Evolutionary conservation across 2,329 filamentous ascomycete species (phyloP).

Genomic region (Sphaerostilbella broomeana): DNA sequence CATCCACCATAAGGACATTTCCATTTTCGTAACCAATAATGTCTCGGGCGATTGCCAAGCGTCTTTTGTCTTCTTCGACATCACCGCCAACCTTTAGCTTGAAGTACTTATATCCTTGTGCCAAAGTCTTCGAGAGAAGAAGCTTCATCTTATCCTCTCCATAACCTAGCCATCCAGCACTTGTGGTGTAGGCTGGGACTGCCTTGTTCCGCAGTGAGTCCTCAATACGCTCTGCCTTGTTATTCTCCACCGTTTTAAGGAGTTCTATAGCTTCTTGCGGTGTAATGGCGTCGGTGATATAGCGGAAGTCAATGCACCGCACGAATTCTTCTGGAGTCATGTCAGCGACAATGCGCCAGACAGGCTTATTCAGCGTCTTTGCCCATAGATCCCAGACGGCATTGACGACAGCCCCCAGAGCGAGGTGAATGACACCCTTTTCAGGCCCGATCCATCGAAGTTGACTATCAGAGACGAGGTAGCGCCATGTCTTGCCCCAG

Average conservation of each 20-base stretch:
- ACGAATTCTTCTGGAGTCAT: slow-evolving; percentile 87
- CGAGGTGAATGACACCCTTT: slow-evolving; percentile 90
- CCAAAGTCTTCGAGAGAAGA: slow-evolving; percentile 66
- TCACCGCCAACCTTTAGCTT: slow-evolving; percentile 82
- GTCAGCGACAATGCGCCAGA: slow-evolving; percentile 84
- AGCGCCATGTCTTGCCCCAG: slow-evolving; percentile 85
- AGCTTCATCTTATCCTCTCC: slow-evolving; percentile 78
- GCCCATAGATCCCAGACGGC: slow-evolving; percentile 96
- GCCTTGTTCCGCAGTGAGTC: slow-evolving; percentile 68
- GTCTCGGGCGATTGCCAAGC: slow-evolving; percentile 67
- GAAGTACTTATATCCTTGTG: slow-evolving; percentile 75
- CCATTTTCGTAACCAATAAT: slow-evolving; percentile 77
- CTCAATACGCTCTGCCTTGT: slow-evolving; percentile 63
- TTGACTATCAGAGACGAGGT: slow-evolving; percentile 86
- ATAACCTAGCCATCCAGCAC: slow-evolving; percentile 88
- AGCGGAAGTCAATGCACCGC: slow-evolving; percentile 84
- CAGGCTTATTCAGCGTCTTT: slow-evolving; percentile 76
- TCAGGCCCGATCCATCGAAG: slow-evolving; percentile 91
- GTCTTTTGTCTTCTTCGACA: slow-evolving; percentile 62
- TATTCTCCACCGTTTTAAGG: slow-evolving; percentile 56
- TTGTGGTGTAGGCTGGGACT: slow-evolving; percentile 87
- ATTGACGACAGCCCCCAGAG: slow-evolving; percentile 82
- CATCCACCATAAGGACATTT: slow-evolving; percentile 87
- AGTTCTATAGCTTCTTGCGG: slow-evolving; percentile 73
- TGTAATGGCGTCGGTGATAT: slow-evolving; percentile 90